Evolutionary conservation across 805 yeast genomes (phyloP).

Genomic region (Saturnispora silvae): DNA sequence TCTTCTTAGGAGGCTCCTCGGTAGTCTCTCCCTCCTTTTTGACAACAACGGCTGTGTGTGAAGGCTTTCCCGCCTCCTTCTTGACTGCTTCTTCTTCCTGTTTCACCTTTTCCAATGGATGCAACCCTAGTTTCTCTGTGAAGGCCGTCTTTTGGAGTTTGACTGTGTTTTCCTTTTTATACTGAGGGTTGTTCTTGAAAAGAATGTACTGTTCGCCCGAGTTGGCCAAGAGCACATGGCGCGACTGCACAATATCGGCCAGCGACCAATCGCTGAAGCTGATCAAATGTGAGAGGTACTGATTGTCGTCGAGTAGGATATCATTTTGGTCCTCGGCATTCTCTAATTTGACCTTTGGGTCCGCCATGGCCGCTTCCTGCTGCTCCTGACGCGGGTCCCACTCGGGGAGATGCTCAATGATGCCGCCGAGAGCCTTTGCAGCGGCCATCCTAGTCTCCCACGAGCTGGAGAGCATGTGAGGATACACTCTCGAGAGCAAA

Average conservation of each 20-base stretch:
- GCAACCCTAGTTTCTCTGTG: slow-evolving; percentile 23
- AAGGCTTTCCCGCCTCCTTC: slow-evolving; percentile 5
- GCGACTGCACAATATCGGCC: slow-evolving; percentile 37
- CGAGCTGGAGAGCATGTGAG: slow-evolving; percentile 67
- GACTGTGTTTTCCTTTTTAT: slow-evolving; percentile 3
- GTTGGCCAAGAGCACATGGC: slow-evolving; percentile 51
- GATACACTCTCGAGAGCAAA: slow-evolving; percentile 79
- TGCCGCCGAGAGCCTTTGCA: slow-evolving; percentile 90
- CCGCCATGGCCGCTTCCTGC: background rate
- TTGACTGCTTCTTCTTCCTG: slow-evolving; percentile 11
- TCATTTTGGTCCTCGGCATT: slow-evolving; percentile 22
- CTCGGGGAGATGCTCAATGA: slow-evolving; percentile 59
- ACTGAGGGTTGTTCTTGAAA: slow-evolving; percentile 10
- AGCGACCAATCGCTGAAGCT: slow-evolving; percentile 42
- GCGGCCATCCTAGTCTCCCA: slow-evolving; percentile 98
- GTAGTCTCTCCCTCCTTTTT: background rate
- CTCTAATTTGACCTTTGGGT: slow-evolving; percentile 13
- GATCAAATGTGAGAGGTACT: slow-evolving; percentile 36
- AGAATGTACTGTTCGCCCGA: slow-evolving; percentile 36
- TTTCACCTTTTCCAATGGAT: slow-evolving; percentile 11
- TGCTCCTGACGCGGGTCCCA: slow-evolving; percentile 60
- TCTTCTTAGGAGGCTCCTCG: slow-evolving; percentile 15
- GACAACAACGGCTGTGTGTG: background rate
- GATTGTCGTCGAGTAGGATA: slow-evolving; percentile 23
- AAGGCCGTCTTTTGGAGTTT: slow-evolving; percentile 22